phyloP scores from a whole-genome alignment of 441 rosid genomes.

The Eruca vesicaria region DNA sequence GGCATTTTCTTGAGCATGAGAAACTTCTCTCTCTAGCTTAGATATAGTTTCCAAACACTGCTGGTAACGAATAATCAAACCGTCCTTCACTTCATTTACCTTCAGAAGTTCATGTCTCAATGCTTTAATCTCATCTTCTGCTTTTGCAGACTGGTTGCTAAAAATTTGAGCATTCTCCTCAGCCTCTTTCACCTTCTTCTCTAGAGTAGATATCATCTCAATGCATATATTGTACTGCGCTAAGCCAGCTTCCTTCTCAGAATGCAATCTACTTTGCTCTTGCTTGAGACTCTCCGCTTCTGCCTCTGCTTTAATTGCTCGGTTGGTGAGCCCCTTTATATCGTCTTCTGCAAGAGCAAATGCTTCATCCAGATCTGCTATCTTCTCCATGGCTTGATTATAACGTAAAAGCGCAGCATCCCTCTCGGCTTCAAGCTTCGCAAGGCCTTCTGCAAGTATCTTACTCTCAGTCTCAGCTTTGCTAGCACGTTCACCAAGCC shows the following conservation, averaged over 20 bases:
- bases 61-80: conserved; percentile 44
- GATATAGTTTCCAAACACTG: conserved; percentile 65
- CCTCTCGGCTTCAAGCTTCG: conserved; percentile 56
- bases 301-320: conserved; percentile 50
- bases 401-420: conserved; percentile 53
- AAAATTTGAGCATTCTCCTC: conserved; percentile 61
- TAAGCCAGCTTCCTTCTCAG: conserved; percentile 54
- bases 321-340: conserved; percentile 37
- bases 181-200: conserved; percentile 56
- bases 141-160: conserved; percentile 55
- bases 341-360: conserved; percentile 41
- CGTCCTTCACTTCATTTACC: conserved; percentile 56
- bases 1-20: conserved; percentile 57
- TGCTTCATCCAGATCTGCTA: conserved; percentile 46
- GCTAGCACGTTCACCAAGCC: conserved; percentile 57
- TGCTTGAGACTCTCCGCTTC: conserved; percentile 50
- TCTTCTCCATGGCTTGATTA: conserved; percentile 49
- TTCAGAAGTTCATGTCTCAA: conserved; percentile 53
- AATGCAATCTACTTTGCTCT: conserved; percentile 44
- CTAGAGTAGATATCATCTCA: conserved; percentile 59
- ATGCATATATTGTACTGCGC: conserved; percentile 53
- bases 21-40: conserved; percentile 65
- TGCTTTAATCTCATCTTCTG: conserved; percentile 61
- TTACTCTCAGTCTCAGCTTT: conserved; percentile 60
- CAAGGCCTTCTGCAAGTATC: conserved; percentile 53